A percentile compares a stretch with the other conserved stretches of the same genome.
phyloP scores from a whole-genome alignment of 805 yeast genomes.

The Saccharomycopsis sp. region DNA sequence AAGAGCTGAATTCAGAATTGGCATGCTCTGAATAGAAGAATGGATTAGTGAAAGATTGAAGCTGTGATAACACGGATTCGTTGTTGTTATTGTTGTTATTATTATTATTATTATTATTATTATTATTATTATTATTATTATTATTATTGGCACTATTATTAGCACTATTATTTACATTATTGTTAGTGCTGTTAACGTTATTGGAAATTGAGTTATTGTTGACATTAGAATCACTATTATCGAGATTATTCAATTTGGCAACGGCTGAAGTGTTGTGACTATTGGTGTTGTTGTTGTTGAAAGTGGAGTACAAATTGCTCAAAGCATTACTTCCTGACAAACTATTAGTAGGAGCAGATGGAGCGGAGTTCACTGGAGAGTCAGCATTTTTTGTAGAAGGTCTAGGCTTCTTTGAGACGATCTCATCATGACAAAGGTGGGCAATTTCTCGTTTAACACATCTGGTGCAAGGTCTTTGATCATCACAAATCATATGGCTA shows the following conservation, averaged over 20 bases:
- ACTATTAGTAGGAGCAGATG: background rate
- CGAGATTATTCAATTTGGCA: too few species aligned
- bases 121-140: background rate
- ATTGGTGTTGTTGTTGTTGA: too few species aligned
- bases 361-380: background rate
- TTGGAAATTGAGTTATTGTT: background rate
- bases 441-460: conserved; percentile 84
- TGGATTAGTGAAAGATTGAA: conserved; percentile 50
- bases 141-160: background rate
- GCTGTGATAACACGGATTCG: conserved; percentile 25
- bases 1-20: conserved; percentile 82
- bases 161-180: background rate
- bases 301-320: too few species aligned
- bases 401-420: conserved; percentile 24
- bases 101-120: conserved; percentile 2
- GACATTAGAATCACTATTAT: too few species aligned
- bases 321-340: background rate
- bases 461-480: conserved; percentile 53
- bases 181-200: background rate
- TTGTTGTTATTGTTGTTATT: conserved; percentile 20
- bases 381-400: background rate
- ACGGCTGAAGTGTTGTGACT: too few species aligned
- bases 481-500: conserved; percentile 91
- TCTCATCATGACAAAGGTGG: conserved; percentile 75
- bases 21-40: conserved; percentile 85